Evolutionary conservation across 768 basidiomycete genomes (phyloP).

Genomic region (Clitopilus passeckerianus): DNA sequence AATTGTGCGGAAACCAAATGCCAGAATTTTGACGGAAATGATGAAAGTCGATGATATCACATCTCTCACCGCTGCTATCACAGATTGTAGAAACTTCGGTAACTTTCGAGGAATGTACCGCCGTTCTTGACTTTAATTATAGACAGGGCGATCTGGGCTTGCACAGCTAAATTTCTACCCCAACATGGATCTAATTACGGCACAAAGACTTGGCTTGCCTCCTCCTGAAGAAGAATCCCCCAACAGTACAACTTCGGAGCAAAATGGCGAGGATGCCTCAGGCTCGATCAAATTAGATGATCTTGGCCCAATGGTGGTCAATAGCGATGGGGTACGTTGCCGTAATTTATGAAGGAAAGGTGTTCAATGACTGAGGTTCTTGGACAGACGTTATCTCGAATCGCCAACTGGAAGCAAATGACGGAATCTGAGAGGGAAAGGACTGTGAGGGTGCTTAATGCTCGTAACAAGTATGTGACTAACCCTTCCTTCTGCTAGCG

Average conservation of each 20-base stretch:
- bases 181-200: background rate
- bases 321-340: constrained; percentile 53
- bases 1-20: background rate
- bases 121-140: too few species aligned
- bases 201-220: background rate
- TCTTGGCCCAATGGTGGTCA: constrained; percentile 66
- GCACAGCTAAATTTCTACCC: too few species aligned
- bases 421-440: constrained; percentile 52
- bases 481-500: background rate
- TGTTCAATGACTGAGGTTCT: background rate
- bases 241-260: constrained; percentile 3
- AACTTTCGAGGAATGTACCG: background rate
- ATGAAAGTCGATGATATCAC: background rate
- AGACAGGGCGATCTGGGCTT: background rate
- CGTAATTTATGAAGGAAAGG: background rate
- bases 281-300: constrained; percentile 44
- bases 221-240: background rate
- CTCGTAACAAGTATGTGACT: constrained; percentile 39
- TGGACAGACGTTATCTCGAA: constrained; percentile 55
- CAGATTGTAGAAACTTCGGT: background rate
- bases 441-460: constrained; percentile 48
- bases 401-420: constrained; percentile 61
- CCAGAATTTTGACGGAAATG: background rate
- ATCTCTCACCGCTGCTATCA: background rate
- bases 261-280: constrained; percentile 9